Base-by-base conservation (phyloP, 225 moss, liverwort and hornwort species). In the Antitrichia curtipendula region DNA sequence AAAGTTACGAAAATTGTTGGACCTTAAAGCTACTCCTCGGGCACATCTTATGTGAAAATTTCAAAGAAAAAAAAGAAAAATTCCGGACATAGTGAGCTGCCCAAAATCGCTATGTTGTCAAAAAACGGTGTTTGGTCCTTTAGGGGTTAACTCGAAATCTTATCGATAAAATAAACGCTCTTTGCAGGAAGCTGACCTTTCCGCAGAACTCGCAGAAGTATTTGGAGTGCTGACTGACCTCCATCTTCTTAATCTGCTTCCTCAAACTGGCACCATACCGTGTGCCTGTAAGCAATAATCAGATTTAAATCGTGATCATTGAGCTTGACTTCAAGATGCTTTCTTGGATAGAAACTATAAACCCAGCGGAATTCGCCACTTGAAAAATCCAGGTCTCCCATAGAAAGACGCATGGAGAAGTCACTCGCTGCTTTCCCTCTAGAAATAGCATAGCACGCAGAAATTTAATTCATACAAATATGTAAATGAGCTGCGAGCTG, bases 121-220 rank as follows among this genome's bases (percentile, higher is more conserved):
- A n/a, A n/a, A n/a, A n/a, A n/a, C n/a, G n/a, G n/a, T n/a, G n/a
- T n/a, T n/a, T n/a, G n/a, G n/a, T n/a, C n/a, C n/a, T n/a, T n/a
- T n/a, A n/a, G n/a, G n/a, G n/a, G n/a, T n/a, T n/a, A 6, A 54
- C n/a, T n/a, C 56, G 47, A 29, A 54, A 77, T 25, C n/a, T 24
- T 38, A 25, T 77, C 25, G 38, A 38, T n/a, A 15, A 77, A 56
- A 38, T 9, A 24, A 56, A 77, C 54, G 38, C 53, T 36, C 36
- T 52, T 52, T 23, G 53, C 23, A 54, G 15, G n/a, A 29, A 38
- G 31, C 87, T 77, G 41, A 94, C 94, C 92, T 94, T 95, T 71
- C 95, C 95, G 49, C 95, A 95, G 75, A 95, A 95, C 90, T 95
- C 95, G 84, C 95, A 95, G 91, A 95, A 95, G 64, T 95, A 94